Conservation (phyloP, 306 rosid species). For the Cyclanthera cordifolia region DNA sequence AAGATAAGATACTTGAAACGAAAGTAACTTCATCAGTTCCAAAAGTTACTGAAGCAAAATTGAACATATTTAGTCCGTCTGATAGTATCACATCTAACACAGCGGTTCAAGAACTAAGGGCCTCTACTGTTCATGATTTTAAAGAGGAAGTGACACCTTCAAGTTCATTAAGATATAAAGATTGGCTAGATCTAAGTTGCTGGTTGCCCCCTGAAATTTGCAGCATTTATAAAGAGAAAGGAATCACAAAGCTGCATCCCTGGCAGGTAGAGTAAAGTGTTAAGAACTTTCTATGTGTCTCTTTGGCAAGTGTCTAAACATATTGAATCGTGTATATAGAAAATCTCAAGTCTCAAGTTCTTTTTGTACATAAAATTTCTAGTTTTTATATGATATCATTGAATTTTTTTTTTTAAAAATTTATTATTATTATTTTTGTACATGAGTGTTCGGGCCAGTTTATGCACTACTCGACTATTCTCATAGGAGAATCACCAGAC, state of each 20-base stretch:
- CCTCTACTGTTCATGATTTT: constrained; percentile 24
- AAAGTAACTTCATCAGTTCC: constrained; percentile 23
- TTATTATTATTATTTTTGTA: too few relatives aligned
- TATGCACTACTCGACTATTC: too few relatives aligned
- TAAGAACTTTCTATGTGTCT: constrained; percentile 6
- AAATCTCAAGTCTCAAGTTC: background rate
- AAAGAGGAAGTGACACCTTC: constrained; percentile 55
- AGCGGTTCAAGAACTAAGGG: constrained; percentile 26
- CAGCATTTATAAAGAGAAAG: constrained; percentile 59
- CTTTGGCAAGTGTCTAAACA: background rate
- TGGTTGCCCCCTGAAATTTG: constrained; percentile 92
- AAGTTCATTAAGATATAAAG: constrained; percentile 37
- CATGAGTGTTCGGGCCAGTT: too few relatives aligned
- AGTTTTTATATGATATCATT: background rate
- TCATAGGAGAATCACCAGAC: too few relatives aligned
- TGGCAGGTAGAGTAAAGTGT: constrained; percentile 67
- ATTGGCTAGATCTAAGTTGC: constrained; percentile 40
- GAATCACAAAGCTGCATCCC: constrained; percentile 65
- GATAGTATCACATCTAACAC: constrained; percentile 30
- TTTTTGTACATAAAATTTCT: background rate
- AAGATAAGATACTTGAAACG: constrained; percentile 24
- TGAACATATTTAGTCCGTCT: constrained; percentile 17
- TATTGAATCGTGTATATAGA: background rate
- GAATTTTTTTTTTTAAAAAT: background rate
- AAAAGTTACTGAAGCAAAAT: constrained; percentile 21